A percentile compares a stretch with the other conserved stretches of the same genome.
These are phyloP conservation scores for Alternaria brassicae DNA, from an alignment of 2,329 filamentous ascomycete species.

Conservation along the genomic window DNA sequence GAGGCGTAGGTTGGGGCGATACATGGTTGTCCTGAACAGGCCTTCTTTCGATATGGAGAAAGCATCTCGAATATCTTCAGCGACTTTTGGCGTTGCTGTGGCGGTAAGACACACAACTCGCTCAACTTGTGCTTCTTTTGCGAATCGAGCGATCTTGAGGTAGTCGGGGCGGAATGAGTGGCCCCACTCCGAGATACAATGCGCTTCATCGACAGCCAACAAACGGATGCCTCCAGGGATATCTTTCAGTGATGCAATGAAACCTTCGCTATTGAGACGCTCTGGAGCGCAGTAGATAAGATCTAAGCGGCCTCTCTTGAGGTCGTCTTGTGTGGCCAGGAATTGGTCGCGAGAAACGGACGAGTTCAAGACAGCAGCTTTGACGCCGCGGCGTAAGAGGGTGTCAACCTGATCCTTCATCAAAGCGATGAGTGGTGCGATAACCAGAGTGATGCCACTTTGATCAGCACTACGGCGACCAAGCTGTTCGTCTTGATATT, in stretches of 20 bases:
- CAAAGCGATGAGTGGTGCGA: conserved; percentile 88
- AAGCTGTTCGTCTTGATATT: conserved; percentile 47
- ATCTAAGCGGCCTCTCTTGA: conserved; percentile 73
- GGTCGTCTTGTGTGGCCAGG: conserved; percentile 64
- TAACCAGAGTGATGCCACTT: conserved; percentile 83
- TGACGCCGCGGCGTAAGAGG: conserved; percentile 71
- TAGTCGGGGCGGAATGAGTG: conserved; percentile 97
- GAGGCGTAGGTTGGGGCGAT: conserved; percentile 65
- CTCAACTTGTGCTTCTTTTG: conserved; percentile 86
- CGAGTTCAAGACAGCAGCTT: conserved; percentile 80
- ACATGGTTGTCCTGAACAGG: conserved; percentile 66
- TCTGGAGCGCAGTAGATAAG: conserved; percentile 94
- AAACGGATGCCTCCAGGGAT: conserved; percentile 74
- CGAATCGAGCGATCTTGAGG: conserved; percentile 74
- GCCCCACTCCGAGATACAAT: conserved; percentile 97
- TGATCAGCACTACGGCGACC: conserved; percentile 62
- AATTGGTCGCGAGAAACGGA: conserved; percentile 63
- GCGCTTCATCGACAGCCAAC: conserved; percentile 95
- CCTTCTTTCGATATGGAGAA: conserved; percentile 77
- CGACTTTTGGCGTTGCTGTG: conserved; percentile 82
- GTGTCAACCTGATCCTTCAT: conserved; percentile 97
- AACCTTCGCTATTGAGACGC: conserved; percentile 80
- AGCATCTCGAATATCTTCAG: conserved; percentile 81
- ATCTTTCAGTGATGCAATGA: conserved; percentile 68
- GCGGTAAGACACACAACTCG: conserved; percentile 77